Conservation (phyloP, 139 green algal species). For the Chlamydomonas eustigma region DNA sequence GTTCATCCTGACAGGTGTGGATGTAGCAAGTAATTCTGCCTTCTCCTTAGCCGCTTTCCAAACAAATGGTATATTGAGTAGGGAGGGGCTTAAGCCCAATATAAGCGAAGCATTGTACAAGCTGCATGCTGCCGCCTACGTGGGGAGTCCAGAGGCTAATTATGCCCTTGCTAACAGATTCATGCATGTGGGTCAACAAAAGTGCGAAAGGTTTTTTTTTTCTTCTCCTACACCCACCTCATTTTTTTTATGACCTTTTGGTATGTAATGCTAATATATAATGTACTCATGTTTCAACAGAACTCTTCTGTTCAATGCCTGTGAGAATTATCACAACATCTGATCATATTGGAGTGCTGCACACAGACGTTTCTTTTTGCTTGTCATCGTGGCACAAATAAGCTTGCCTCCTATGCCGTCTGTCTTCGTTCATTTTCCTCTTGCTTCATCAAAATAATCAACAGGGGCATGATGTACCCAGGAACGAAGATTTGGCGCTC, state of each 20-base stretch:
- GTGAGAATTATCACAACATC: too few species aligned
- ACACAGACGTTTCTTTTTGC: too few species aligned
- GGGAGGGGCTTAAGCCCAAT: neutral
- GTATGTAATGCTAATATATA: neutral
- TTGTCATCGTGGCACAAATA: too few species aligned
- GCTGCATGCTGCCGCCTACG: slow-evolving; percentile 24
- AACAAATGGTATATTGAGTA: slow-evolving; percentile 14
- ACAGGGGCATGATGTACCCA: slow-evolving; percentile 20
- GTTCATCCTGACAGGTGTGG: slow-evolving; percentile 6
- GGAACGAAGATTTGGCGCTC: slow-evolving; percentile 3
- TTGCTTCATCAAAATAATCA: too few species aligned
- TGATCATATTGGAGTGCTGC: too few species aligned
- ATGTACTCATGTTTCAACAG: neutral
- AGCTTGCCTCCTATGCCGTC: too few species aligned
- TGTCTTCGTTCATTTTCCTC: too few species aligned
- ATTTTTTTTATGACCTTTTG: neutral
- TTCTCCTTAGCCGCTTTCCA: slow-evolving; percentile 29
- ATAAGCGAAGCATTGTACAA: neutral
- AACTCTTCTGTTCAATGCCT: too few species aligned
- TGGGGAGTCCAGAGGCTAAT: slow-evolving; percentile 24
- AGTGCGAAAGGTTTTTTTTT: neutral
- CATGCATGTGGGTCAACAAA: slow-evolving; percentile 10
- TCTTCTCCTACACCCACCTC: neutral
- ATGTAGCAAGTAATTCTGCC: slow-evolving; percentile 9
- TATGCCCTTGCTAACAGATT: slow-evolving; percentile 26